Percentiles rank a stretch among this genome's conserved stretches.
phyloP scores from a whole-genome alignment of 257 asterid genomes.

The Solanum ahanhuiri region DNA sequence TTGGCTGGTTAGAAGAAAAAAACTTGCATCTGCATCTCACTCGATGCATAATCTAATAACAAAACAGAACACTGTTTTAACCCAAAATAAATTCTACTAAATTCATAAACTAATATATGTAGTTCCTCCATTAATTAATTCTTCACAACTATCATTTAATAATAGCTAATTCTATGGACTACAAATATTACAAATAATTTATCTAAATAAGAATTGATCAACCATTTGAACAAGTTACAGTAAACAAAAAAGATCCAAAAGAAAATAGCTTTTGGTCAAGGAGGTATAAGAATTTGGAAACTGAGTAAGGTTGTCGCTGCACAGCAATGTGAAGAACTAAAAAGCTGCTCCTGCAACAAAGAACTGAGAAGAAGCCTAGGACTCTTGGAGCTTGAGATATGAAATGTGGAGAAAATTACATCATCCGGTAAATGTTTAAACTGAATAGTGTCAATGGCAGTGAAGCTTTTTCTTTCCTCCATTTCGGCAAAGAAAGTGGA shows the following conservation, averaged over 20 bases:
- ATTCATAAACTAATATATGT: background rate
- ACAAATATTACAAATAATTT: background rate
- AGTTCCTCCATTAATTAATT: background rate
- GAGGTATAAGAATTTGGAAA: background rate
- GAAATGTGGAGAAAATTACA: background rate
- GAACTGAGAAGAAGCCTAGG: background rate
- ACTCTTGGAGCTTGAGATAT: background rate
- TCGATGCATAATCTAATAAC: background rate
- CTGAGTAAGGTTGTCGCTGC: background rate
- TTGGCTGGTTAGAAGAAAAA: background rate
- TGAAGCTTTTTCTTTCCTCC: background rate
- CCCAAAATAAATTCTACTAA: background rate
- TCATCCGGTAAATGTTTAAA: background rate
- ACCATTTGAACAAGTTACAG: background rate
- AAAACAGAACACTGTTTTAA: background rate
- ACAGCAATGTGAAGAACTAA: background rate
- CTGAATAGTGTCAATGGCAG: background rate
- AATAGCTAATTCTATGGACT: background rate
- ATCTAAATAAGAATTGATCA: background rate
- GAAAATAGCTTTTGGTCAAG: background rate
- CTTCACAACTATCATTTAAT: background rate
- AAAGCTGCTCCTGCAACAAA: background rate
- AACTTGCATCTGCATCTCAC: background rate
- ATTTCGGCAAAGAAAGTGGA: background rate
- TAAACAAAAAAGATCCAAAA: background rate